Percentiles rank a stretch among this genome's conserved stretches.
phyloP scores from a whole-genome alignment of 2,329 filamentous ascomycete species.

The Xylaria sp. region DNA sequence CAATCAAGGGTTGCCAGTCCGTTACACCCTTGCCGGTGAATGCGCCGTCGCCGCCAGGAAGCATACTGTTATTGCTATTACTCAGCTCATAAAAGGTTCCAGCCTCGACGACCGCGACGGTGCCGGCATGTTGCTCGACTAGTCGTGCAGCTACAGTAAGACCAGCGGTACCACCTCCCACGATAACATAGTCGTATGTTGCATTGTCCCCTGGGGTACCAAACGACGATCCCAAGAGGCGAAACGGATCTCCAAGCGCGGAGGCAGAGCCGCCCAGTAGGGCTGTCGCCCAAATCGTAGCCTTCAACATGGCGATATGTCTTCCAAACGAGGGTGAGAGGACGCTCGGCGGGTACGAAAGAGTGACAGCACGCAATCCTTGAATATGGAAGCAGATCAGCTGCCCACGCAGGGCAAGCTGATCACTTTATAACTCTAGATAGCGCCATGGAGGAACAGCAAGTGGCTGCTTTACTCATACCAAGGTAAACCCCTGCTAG shows the following conservation, averaged over 20 bases:
- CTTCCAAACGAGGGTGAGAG: constrained; percentile 27
- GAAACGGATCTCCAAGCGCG: constrained; percentile 30
- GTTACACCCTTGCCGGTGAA: constrained; percentile 37
- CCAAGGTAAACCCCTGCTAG: constrained; percentile 22
- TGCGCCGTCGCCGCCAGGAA: constrained; percentile 44
- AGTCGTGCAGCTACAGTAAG: constrained; percentile 52
- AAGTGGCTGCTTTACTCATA: constrained; percentile 8
- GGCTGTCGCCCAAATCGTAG: constrained; percentile 30
- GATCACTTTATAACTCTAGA: constrained; percentile 26
- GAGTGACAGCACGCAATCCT: constrained; percentile 28
- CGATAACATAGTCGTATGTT: constrained; percentile 46
- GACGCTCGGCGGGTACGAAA: constrained; percentile 18
- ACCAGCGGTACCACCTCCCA: constrained; percentile 56
- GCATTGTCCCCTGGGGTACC: constrained; percentile 38
- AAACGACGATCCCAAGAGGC: constrained; percentile 38
- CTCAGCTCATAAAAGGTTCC: constrained; percentile 52
- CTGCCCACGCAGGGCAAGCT: constrained; percentile 16
- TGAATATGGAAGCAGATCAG: constrained; percentile 2
- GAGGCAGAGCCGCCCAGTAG: constrained; percentile 28
- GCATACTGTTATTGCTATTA: constrained; percentile 40
- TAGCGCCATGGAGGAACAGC: background rate
- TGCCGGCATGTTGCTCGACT: constrained; percentile 48
- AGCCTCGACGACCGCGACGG: constrained; percentile 55
- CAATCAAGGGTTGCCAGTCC: constrained; percentile 42
- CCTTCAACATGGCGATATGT: constrained; percentile 26